A percentile compares a stretch with the other conserved stretches of the same genome.
phyloP scores from a whole-genome alignment of 306 rosid genomes.

The Notholithocarpus densiflorus region DNA sequence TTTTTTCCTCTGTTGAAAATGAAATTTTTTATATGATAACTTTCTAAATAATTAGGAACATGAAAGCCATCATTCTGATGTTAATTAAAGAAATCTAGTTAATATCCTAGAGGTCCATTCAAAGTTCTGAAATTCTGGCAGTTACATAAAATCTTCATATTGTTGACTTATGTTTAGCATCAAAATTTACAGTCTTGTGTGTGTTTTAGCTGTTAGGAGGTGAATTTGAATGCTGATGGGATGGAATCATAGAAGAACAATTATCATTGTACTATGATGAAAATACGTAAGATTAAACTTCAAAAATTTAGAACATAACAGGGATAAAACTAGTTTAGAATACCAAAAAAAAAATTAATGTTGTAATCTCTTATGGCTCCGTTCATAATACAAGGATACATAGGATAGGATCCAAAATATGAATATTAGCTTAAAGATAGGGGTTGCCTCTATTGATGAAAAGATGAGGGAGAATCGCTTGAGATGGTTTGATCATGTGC shows the following conservation, averaged over 20 bases:
- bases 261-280: neutral
- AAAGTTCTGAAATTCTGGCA: neutral
- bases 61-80: no score
- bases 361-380: constrained; percentile 1
- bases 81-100: no score
- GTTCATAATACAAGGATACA: no score
- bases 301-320: neutral
- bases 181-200: neutral
- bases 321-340: neutral
- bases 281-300: neutral
- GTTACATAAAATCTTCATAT: neutral
- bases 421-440: no score
- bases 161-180: neutral
- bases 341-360: neutral
- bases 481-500: no score
- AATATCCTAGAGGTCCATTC: no score
- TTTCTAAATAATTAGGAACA: no score
- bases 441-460: no score
- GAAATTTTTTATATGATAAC: neutral
- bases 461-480: no score
- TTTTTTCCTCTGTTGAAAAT: neutral
- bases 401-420: no score
- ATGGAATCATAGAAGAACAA: neutral
- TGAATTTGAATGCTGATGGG: neutral
- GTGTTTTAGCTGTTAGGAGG: neutral